Evolutionary conservation across 1,284 basidiomycete genomes (phyloP).

Genomic region (Crucibulum parvulum): DNA sequence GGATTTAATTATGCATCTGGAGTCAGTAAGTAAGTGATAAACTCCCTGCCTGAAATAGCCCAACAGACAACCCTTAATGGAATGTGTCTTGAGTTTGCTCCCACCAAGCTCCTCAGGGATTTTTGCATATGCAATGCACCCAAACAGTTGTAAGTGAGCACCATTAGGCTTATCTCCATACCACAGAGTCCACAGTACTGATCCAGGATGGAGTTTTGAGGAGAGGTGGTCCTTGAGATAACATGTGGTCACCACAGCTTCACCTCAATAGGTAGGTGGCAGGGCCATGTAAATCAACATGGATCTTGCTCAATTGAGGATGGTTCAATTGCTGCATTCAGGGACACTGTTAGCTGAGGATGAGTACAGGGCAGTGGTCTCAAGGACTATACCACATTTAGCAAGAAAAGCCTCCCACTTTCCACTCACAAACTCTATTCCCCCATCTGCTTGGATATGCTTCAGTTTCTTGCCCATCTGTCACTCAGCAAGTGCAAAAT

Average conservation of each 20-base stretch:
- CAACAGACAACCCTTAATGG: neutral
- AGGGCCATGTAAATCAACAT: neutral
- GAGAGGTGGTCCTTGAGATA: neutral
- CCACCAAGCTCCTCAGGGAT: neutral
- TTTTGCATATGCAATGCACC: neutral
- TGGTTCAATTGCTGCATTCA: constrained; percentile 37
- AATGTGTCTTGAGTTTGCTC: neutral
- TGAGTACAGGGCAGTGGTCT: constrained; percentile 37
- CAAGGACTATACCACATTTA: constrained; percentile 11
- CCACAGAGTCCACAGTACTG: neutral
- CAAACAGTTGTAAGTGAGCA: neutral
- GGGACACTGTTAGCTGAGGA: constrained; percentile 42
- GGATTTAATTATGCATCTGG: neutral
- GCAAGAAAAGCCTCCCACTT: constrained; percentile 3
- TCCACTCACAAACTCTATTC: constrained; percentile 11
- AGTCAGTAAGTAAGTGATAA: neutral
- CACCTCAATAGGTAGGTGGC: neutral
- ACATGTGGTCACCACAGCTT: neutral
- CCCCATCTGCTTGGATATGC: constrained; percentile 16
- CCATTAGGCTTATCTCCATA: neutral
- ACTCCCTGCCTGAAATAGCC: neutral
- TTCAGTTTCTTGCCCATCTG: constrained; percentile 25
- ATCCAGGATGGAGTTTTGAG: neutral
- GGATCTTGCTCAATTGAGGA: neutral
- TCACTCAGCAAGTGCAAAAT: constrained; percentile 15